A percentile compares a stretch with the other conserved stretches of the same genome.
phyloP scores from a whole-genome alignment of 1,139 yeast genomes.

The Meyerozyma smithsonii region DNA sequence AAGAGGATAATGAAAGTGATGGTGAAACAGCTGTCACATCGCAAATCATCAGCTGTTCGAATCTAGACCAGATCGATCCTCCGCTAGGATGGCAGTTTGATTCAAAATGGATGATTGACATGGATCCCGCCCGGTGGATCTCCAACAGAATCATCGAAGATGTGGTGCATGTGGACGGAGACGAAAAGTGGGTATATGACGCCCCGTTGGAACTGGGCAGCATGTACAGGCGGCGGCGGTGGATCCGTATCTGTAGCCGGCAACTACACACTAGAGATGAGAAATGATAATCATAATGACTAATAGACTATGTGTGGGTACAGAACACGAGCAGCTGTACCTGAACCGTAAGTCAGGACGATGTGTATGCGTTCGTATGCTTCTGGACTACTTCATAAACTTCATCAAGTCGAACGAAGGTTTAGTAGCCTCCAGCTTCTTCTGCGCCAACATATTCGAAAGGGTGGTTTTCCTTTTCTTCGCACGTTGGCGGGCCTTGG shows the following conservation, averaged over 20 bases:
- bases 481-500: conserved; percentile 20
- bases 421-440: conserved; percentile 33
- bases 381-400: conserved; percentile 12
- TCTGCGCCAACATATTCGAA: conserved; percentile 36
- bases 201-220: conserved; percentile 9
- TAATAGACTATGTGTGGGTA: too few species aligned
- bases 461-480: conserved; percentile 31
- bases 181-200: conserved; percentile 80
- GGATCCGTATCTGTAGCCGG: conserved; percentile 1
- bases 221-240: conserved; percentile 3
- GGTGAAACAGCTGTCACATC: conserved; percentile 1
- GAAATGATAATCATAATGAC: too few species aligned
- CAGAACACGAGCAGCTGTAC: too few species aligned
- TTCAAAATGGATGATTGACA: conserved; percentile 55
- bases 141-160: conserved; percentile 43
- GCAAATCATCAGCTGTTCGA: conserved; percentile 14
- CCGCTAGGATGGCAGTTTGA: conserved; percentile 57
- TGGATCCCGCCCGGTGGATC: conserved; percentile 58
- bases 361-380: too few species aligned
- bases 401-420: conserved; percentile 10
- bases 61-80: conserved; percentile 40
- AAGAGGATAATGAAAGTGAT: conserved; percentile 3
- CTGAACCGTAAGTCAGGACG: too few species aligned
- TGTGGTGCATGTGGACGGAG: conserved; percentile 55
- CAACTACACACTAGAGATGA: too few species aligned